Conservation (phyloP, 108 stramenopile genomes). For the Aurantiochytrium sp. region DNA sequence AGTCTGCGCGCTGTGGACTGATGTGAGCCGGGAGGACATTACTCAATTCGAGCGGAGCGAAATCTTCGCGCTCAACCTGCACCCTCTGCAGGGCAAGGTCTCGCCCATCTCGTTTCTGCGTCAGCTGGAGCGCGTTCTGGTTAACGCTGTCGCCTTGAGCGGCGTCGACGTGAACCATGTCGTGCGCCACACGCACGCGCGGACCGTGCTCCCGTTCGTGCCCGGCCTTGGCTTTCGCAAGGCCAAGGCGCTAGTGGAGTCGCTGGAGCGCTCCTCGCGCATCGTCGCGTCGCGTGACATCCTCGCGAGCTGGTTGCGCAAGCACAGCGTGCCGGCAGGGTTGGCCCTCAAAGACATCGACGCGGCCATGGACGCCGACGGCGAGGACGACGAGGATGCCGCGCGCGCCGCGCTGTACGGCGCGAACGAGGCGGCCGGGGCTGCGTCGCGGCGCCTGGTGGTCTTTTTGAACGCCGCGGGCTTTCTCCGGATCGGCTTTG, state of each 20-base stretch:
- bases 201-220: constrained; percentile 76
- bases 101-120: constrained; percentile 69
- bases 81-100: constrained; percentile 77
- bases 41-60: constrained; percentile 65
- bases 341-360: constrained; percentile 65
- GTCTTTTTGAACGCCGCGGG: constrained; percentile 86
- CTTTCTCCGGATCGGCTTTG: constrained; percentile 65
- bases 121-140: constrained; percentile 73
- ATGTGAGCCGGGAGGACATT: constrained; percentile 75
- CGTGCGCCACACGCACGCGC: constrained; percentile 66
- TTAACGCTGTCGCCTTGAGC: constrained; percentile 71
- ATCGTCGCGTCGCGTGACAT: neutral
- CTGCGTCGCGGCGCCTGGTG: constrained; percentile 64
- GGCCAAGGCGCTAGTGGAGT: constrained; percentile 43
- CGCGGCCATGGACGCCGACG: constrained; percentile 64
- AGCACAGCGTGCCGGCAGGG: constrained; percentile 64
- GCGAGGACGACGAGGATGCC: neutral
- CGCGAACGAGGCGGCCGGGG: neutral
- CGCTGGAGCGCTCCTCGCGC: neutral
- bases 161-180: constrained; percentile 82
- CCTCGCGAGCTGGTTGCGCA: constrained; percentile 57
- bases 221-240: constrained; percentile 88
- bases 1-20: constrained; percentile 78
- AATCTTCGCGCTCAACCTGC: constrained; percentile 79
- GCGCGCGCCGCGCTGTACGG: neutral